Base-by-base conservation (phyloP, 2,329 filamentous ascomycete species). In the Aspergillus quadrilineatus region DNA sequence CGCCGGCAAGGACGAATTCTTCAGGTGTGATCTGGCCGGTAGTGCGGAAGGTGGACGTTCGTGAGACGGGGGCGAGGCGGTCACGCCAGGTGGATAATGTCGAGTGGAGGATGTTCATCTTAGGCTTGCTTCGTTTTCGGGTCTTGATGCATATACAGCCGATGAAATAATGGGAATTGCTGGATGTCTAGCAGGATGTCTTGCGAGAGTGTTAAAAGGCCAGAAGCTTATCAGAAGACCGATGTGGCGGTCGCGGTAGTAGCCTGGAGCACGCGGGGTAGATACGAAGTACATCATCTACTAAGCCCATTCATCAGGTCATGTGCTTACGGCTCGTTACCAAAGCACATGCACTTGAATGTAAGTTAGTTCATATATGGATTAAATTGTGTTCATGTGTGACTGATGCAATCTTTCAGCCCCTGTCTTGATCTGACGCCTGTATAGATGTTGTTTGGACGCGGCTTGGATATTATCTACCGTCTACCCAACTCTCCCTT, bases 21-120 rank as follows among this genome's bases (percentile, higher is more conserved):
- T 97, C 93, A 15, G 93, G 93, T 0, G 93, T 97, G 76, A 99
- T 94, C 79, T 97, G 90, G 63, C 94, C 94, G 4, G 92, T 96
- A 67, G 85, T 84, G 67, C 93, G 90, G 77, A 99, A 99, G 63
- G 90, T 97, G 3, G 93, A 97, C 51, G 86, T 95, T 74, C 96
- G 88, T 58, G 86, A 87, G 68, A 96, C 88, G 41, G 92, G 92
- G 10, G 93, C 91, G 76, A 95, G 93, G 67, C 88, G 88, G 77
- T 97, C 94, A 67, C 93, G 89, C 70, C 96, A 86, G 66, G 88
- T 91, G 75, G 96, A 94, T 73, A 97, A 87, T 50, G 91, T 93
- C 55, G 92, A 96, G 76, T 95, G 91, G 69, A 97, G 84, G 79
- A 92, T 88, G 74, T 95, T 94, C 90, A 96, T 42, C 34, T 30